These are phyloP conservation scores for Iris macrosiphon DNA, from an alignment of 106 monocot species.

Conservation along the genomic window DNA sequence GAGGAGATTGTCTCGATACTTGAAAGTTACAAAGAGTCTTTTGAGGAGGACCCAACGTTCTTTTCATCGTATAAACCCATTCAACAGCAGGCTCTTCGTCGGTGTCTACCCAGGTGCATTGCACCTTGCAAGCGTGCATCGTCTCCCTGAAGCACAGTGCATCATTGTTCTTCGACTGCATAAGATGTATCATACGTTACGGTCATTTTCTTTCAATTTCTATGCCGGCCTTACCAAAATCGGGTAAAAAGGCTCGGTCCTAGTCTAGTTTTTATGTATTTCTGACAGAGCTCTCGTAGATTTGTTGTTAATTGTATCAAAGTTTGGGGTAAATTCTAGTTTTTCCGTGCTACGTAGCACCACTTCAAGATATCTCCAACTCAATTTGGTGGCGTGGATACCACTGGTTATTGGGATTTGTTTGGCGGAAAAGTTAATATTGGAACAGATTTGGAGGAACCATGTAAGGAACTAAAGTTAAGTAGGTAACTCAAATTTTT, in stretches of 20 bases:
- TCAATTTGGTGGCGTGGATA: too few species aligned
- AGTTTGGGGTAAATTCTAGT: background rate
- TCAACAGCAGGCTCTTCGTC: conserved; percentile 20
- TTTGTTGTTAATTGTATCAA: too few species aligned
- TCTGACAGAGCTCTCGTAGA: too few species aligned
- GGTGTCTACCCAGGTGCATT: conserved; percentile 40
- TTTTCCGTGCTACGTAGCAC: too few species aligned
- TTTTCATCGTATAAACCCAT: conserved; percentile 53
- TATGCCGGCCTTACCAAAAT: conserved; percentile 7
- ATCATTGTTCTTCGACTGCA: background rate
- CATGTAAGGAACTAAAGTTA: too few species aligned
- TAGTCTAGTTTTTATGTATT: background rate
- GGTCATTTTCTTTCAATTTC: background rate
- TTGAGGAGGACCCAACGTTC: conserved; percentile 53
- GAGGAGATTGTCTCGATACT: conserved; percentile 68
- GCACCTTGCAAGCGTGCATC: conserved; percentile 18
- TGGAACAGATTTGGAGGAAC: too few species aligned
- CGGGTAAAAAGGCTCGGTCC: background rate
- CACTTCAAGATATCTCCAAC: too few species aligned
- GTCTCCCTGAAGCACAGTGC: conserved; percentile 2
- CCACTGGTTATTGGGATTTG: too few species aligned
- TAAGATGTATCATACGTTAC: background rate
- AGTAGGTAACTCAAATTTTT: too few species aligned
- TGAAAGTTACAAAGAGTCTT: conserved; percentile 45
- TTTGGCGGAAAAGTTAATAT: too few species aligned